Base-by-base conservation (phyloP, 139 green algal species). In the Diplosphaera chodatii region DNA sequence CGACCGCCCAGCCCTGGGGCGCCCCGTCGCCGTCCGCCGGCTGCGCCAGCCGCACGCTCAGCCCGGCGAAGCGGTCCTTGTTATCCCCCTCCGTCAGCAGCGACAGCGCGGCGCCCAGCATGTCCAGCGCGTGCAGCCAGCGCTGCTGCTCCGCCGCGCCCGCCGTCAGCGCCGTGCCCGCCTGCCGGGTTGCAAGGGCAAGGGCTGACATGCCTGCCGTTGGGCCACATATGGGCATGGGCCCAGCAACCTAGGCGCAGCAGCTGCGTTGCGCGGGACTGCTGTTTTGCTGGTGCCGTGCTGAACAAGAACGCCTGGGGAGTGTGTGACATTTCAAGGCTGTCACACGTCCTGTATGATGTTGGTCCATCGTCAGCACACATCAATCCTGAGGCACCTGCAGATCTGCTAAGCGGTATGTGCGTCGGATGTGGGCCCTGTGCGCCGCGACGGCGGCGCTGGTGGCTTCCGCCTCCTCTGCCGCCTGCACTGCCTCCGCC, bases 401-500 rank as follows among this genome's bases (percentile, higher is more conserved):
- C 30, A 96, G 66, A 4, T 75, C 76, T 23, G 77, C 72, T 22
- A 96, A 81, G 27, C 68, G 67, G 66, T 87, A 93, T 34, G 77
- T 80, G 62, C 85, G 69, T 78, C 93, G 85, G 29, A 95, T 66
- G 20, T 67, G 68, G 23, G 80, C 77, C 0, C 82, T 72, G 25
- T 87, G 65, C 32, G 83, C 80, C 0, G 82, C 75, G 32, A 94
- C 85, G 22, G 79, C 81, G 67, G 76, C 78, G 66, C 91, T 90
- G 8, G 92, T 68, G 8, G 74, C 62, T 65, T 93, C 87, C 64
- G 95, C 87, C 76, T 91, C 77, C 67, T 91, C 84, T 13, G 89
- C 86, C 23, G 86, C 86, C 18, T 74, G 71, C 23, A 92, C 83
- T 4, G 90, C 91, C 64, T 94, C 84, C 29, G 71, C 65, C 22